Evolutionary conservation across 768 basidiomycete genomes (phyloP).

Genomic region (Chalciporus sphaerocephalus): DNA sequence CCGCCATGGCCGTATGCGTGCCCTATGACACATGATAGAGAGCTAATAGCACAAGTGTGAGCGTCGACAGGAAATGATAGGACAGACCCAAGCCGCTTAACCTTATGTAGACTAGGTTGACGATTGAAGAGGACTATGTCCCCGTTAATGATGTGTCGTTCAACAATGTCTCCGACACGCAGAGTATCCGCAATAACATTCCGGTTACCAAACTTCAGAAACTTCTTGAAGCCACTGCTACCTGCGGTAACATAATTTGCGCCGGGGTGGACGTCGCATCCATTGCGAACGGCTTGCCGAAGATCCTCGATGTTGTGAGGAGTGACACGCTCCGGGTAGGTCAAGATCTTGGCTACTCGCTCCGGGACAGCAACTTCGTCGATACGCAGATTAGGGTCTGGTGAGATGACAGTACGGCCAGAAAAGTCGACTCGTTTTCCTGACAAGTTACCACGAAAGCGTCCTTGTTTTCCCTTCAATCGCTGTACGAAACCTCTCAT

Average conservation of each 20-base stretch:
- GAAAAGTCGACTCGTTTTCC: slow-evolving; percentile 99
- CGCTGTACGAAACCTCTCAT: slow-evolving; percentile 98
- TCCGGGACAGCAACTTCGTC: slow-evolving; percentile 98
- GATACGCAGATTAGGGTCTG: slow-evolving; percentile 97
- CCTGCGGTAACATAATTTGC: slow-evolving; percentile 90
- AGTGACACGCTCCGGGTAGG: slow-evolving; percentile 95
- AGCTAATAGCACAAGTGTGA: slow-evolving; percentile 44
- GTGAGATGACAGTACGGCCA: slow-evolving; percentile 96
- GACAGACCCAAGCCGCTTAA: slow-evolving; percentile 24
- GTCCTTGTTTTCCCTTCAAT: slow-evolving; percentile 97
- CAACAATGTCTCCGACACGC: slow-evolving; percentile 86
- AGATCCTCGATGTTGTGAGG: slow-evolving; percentile 80
- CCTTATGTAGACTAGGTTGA: slow-evolving; percentile 96
- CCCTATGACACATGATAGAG: slow-evolving; percentile 98
- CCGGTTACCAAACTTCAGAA: slow-evolving; percentile 81
- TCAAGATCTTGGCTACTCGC: slow-evolving; percentile 89
- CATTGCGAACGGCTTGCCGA: slow-evolving; percentile 77
- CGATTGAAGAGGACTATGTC: slow-evolving; percentile 98
- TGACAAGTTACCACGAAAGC: slow-evolving; percentile 95
- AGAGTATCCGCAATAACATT: slow-evolving; percentile 76
- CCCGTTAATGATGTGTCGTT: slow-evolving; percentile 91
- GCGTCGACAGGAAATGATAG: not conserved
- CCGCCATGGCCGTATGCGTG: slow-evolving; percentile 94
- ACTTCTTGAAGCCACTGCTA: slow-evolving; percentile 79
- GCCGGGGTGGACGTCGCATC: slow-evolving; percentile 87